Evolutionary conservation across 768 basidiomycete species (phyloP).

Genomic region (Collybia sp.): DNA sequence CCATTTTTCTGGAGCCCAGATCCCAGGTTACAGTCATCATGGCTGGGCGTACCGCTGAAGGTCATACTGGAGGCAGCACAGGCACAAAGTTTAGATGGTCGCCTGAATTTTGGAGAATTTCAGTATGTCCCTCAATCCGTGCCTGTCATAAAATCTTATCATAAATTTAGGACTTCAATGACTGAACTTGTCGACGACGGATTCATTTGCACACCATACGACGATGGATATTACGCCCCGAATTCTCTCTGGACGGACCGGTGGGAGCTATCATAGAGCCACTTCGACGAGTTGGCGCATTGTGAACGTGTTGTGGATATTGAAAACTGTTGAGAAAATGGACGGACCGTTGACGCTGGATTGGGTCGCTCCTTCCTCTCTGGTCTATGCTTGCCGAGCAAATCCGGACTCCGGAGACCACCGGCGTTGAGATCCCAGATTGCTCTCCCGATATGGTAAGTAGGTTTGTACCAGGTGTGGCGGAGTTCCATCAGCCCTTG

Average conservation of each 20-base stretch:
- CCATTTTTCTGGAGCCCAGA: conserved; percentile 1
- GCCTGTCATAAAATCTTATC: neutral
- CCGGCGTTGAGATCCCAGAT: too few species aligned
- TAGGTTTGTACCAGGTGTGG: neutral
- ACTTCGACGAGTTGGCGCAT: too few species aligned
- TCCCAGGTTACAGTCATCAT: neutral
- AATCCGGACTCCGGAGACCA: too few species aligned
- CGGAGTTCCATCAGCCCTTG: neutral
- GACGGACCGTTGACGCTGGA: too few species aligned
- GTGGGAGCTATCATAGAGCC: too few species aligned
- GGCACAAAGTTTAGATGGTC: neutral
- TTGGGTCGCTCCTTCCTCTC: too few species aligned
- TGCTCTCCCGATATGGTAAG: neutral
- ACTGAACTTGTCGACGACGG: conserved; percentile 16
- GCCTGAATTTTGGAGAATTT: conserved; percentile 5
- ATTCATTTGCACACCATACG: conserved; percentile 19
- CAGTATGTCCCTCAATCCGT: conserved; percentile 5
- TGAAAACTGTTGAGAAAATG: too few species aligned
- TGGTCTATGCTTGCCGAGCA: too few species aligned
- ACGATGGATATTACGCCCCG: conserved; percentile 17
- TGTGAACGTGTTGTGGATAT: too few species aligned
- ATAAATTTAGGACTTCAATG: conserved; percentile 12
- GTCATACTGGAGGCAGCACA: conserved; percentile 7
- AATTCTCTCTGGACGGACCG: too few species aligned
- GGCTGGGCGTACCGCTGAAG: conserved; percentile 10